Evolutionary conservation across 2,329 filamentous ascomycete species (phyloP).

Genomic region (Paecilomyces dactylethromorphus): DNA sequence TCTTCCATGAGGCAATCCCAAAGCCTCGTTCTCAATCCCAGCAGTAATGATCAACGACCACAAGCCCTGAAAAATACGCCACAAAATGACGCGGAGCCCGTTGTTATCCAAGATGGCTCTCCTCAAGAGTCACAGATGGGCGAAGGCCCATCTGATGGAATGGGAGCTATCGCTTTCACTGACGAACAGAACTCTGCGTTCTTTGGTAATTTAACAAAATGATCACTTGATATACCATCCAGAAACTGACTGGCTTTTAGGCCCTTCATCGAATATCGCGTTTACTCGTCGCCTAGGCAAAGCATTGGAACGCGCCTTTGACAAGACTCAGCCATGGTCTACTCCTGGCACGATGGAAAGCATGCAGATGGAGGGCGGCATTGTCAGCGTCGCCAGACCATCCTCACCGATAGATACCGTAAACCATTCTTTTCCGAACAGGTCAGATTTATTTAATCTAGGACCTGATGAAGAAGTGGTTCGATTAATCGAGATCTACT

Average conservation of each 20-base stretch:
- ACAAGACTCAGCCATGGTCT: neutral
- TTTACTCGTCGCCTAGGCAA: neutral
- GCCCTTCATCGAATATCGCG: neutral
- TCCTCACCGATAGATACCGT: neutral
- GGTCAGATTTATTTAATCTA: neutral
- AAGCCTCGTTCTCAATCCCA: neutral
- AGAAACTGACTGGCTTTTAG: neutral
- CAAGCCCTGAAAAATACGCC: neutral
- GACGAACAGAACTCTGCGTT: neutral
- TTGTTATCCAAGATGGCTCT: neutral
- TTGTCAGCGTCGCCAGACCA: neutral
- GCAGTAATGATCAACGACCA: neutral
- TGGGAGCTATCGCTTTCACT: neutral
- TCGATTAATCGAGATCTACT: neutral
- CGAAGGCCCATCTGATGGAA: neutral
- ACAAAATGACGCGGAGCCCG: neutral
- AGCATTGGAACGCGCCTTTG: neutral
- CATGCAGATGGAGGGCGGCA: neutral
- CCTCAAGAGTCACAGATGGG: neutral
- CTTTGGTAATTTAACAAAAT: neutral
- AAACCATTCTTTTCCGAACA: neutral
- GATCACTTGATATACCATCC: neutral
- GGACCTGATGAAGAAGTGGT: neutral
- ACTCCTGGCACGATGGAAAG: neutral
- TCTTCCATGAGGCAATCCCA: neutral